Conservation (phyloP, 495 filamentous ascomycete genomes). For the Penicillium verhagenii region DNA sequence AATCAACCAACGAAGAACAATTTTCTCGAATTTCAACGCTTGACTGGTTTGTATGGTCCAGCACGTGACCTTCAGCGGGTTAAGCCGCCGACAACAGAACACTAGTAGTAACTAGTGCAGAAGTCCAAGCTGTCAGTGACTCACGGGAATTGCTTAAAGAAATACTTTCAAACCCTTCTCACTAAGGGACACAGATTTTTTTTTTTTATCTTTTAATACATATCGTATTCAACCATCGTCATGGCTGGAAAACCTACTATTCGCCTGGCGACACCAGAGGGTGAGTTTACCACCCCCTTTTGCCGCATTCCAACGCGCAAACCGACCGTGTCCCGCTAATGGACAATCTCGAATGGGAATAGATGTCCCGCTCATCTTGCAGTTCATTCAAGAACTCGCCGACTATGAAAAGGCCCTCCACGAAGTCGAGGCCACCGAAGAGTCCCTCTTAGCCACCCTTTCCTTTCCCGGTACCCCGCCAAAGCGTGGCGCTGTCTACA, state of each 20-base stretch:
- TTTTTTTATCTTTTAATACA: too few species aligned
- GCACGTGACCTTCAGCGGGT: too few species aligned
- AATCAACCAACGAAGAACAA: too few species aligned
- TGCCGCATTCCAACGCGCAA: background rate
- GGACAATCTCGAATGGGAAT: background rate
- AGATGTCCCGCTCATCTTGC: constrained; percentile 82
- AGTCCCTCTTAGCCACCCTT: constrained; percentile 71
- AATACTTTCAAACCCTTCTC: too few species aligned
- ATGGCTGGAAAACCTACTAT: constrained; percentile 44
- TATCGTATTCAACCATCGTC: constrained; percentile 18
- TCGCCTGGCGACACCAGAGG: constrained; percentile 48
- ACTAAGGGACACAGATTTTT: too few species aligned
- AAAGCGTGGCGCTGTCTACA: constrained; percentile 43
- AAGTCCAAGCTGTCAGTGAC: too few species aligned
- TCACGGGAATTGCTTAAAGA: too few species aligned
- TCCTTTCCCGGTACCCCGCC: constrained; percentile 59
- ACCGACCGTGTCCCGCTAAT: constrained; percentile 9
- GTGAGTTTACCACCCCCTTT: constrained; percentile 19
- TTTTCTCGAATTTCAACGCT: too few species aligned
- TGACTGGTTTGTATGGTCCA: too few species aligned
- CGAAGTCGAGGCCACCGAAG: constrained; percentile 75
- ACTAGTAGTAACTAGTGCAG: too few species aligned
- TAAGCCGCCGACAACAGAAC: too few species aligned
- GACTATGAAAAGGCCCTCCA: constrained; percentile 73
- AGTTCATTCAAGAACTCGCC: constrained; percentile 84